Evolutionary conservation across 2,329 filamentous ascomycete genomes (phyloP), one percentile per base, ranked within the genome.

Genomic region (Eurotiales sp.): DNA sequence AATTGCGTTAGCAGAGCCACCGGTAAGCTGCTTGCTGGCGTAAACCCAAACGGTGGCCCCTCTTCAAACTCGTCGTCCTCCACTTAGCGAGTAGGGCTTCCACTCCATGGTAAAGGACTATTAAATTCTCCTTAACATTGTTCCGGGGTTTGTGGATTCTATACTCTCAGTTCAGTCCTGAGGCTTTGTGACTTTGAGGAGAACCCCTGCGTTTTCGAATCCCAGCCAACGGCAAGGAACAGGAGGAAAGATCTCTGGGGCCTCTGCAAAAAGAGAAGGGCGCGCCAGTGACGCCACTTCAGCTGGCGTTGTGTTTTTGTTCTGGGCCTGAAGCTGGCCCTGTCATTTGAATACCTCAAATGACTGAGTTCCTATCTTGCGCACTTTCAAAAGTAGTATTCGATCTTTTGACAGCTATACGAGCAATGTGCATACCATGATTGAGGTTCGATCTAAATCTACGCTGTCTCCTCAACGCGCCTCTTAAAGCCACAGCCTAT

Each of bases 361-460:
- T 37, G 34, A 37, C 34, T 17, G 11, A 37, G 4, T 37, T 8
- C 15, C 15, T 17, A 17, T 37, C 21, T 15, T 19, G 34, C 34
- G 34, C 34, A 19, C 34, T 21, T 27, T 27, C 10, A 27, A 27
- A 5, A 10, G 5, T 10, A 5, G 10, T 37, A 15, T 6, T 21
- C 15, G 34, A 15, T 21, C 34, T 10, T 8, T 17, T 15, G 32
- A 36, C 14, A 36, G 10, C 32, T 8, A 15, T 37, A 10, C 34
- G 21, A 11, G 17, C 8, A 37, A 50, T 6, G 23, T 17, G 15
- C 50, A 39, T 44, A 52, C 32, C 30, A 52, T 52, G 50, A 44
- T 17, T 50, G 39, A 39, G 23, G 40, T 11, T 1, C 34, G 19
- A 46, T 32, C 23, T 14, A 12, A 14, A 12, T 37, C 29, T 22